Evolutionary conservation across 352 stramenopile species (phyloP).

Genomic region (Elongisporangium undulatum): DNA sequence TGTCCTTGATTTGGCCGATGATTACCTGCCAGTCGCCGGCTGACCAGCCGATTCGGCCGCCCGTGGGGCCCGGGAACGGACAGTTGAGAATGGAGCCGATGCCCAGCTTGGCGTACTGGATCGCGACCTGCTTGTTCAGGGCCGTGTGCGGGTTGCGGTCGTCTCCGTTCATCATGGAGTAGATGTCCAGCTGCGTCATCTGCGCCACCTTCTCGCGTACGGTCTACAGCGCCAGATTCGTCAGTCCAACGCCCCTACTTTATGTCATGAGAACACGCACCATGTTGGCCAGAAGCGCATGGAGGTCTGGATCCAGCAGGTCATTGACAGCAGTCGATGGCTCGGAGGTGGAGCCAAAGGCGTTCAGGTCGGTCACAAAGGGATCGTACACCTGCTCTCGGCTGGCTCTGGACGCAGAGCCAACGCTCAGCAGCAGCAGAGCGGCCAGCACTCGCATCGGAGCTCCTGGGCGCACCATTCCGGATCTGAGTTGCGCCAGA

Average conservation of each 20-base stretch:
- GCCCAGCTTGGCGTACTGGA: constrained; percentile 60
- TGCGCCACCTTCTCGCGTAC: constrained; percentile 72
- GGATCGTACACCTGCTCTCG: neutral
- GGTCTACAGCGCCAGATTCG: constrained; percentile 22
- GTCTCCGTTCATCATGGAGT: constrained; percentile 69
- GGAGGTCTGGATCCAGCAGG: neutral
- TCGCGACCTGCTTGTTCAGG: constrained; percentile 43
- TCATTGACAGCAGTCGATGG: neutral
- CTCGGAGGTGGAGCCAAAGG: neutral
- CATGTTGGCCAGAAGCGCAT: neutral
- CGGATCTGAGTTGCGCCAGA: neutral
- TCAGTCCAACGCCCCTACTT: neutral
- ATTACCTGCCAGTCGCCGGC: constrained; percentile 59
- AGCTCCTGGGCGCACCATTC: neutral
- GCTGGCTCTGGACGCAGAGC: neutral
- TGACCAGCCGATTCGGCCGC: constrained; percentile 56
- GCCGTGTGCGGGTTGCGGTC: constrained; percentile 36
- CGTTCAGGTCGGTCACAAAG: neutral
- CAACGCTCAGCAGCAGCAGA: neutral
- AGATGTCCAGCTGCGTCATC: constrained; percentile 91
- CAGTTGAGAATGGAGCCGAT: constrained; percentile 89
- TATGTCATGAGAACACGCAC: neutral
- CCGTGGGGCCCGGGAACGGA: constrained; percentile 44
- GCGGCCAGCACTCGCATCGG: neutral
- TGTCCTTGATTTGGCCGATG: constrained; percentile 67